A percentile compares a stretch with the other conserved stretches of the same genome.
Evolutionary conservation across 305 asterid genomes (phyloP).

Genomic region (Vinca major): DNA sequence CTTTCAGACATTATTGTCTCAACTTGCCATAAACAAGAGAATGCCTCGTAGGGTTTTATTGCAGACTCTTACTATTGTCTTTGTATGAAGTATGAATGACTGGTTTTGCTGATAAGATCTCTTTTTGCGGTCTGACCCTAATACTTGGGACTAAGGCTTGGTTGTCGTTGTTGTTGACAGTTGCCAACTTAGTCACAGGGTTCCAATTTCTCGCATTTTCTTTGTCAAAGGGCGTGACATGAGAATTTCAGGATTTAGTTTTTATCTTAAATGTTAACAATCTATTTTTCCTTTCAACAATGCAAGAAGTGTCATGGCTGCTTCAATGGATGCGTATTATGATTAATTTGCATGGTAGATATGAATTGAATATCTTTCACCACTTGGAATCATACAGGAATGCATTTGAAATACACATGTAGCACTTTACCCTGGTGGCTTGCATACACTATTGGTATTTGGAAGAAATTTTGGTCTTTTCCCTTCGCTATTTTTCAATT

Average conservation of each 20-base stretch:
- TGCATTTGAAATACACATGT: neutral
- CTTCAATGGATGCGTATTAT: neutral
- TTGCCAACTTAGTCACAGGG: neutral
- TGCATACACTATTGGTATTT: slow-evolving; percentile 1
- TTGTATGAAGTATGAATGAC: neutral
- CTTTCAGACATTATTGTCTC: neutral
- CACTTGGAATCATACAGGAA: neutral
- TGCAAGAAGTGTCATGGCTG: neutral
- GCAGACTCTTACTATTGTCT: neutral
- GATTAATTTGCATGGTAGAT: neutral
- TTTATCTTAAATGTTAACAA: neutral
- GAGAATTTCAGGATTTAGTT: neutral
- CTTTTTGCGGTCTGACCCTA: neutral
- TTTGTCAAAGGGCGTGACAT: neutral
- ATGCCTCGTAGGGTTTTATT: neutral
- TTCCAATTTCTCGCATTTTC: neutral
- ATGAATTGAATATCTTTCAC: neutral
- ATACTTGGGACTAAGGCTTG: too few relatives aligned
- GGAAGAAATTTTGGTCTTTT: neutral
- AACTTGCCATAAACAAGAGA: neutral
- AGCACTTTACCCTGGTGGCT: neutral
- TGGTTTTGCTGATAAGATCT: neutral
- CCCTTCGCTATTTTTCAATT: neutral
- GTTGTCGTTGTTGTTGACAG: too few relatives aligned
- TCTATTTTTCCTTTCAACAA: neutral